These are phyloP conservation scores for Saturnispora galanensis DNA, from an alignment of 805 yeast genomes.

Conservation along the genomic window DNA sequence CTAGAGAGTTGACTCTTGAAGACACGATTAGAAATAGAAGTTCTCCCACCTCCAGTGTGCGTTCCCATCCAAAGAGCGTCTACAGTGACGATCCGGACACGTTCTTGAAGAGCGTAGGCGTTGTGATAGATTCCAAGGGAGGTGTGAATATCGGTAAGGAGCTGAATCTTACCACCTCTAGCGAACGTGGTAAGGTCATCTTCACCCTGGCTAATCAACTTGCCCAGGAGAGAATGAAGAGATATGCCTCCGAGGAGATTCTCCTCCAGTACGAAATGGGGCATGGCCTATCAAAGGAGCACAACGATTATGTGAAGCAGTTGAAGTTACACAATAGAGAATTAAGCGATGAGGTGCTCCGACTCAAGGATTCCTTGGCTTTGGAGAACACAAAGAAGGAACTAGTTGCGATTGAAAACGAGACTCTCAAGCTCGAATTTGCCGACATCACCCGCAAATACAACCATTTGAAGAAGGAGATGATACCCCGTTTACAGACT, in stretches of 20 bases:
- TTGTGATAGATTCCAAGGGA: constrained; percentile 17
- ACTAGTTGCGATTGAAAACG: constrained; percentile 28
- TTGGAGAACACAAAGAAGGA: constrained; percentile 31
- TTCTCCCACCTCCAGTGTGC: background rate
- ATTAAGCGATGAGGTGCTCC: background rate
- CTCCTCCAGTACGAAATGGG: constrained; percentile 41
- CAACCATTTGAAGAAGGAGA: constrained; percentile 31
- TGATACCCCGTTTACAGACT: constrained; percentile 39
- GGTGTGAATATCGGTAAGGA: constrained; percentile 3
- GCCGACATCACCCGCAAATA: constrained; percentile 33
- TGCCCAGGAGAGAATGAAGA: constrained; percentile 52
- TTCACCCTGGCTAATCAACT: constrained; percentile 46
- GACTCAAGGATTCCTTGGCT: constrained; percentile 3
- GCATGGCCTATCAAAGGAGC: constrained; percentile 34
- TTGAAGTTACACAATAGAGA: constrained; percentile 20
- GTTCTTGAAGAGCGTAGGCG: background rate
- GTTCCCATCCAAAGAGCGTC: background rate
- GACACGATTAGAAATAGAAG: constrained; percentile 8
- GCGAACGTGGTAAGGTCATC: constrained; percentile 34
- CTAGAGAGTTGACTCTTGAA: constrained; percentile 58
- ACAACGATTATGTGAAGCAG: constrained; percentile 39
- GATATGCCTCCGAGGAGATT: constrained; percentile 67
- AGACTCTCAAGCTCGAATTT: constrained; percentile 30
- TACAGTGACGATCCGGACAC: background rate
- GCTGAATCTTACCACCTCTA: constrained; percentile 4